Evolutionary conservation across 1,139 yeast species (phyloP).

Genomic region (Kurtzmaniella natalensis): DNA sequence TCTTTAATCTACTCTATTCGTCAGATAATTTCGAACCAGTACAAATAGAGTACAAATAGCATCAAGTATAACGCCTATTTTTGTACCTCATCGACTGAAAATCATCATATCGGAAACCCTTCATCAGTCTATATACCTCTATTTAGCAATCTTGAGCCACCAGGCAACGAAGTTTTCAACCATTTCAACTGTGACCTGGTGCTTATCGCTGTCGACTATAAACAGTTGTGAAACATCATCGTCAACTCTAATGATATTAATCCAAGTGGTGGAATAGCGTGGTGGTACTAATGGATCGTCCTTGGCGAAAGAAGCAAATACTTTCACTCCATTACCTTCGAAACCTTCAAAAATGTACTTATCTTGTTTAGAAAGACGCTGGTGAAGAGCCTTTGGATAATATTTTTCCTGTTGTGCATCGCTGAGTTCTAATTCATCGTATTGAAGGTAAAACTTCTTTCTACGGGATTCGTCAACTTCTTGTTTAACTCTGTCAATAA

Average conservation of each 20-base stretch:
- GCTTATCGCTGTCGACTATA: slow-evolving; percentile 31
- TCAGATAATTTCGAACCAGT: too few relatives aligned
- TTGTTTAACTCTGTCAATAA: slow-evolving; percentile 32
- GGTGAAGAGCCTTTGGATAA: slow-evolving; percentile 38
- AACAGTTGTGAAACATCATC: slow-evolving; percentile 23
- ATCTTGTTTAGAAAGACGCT: slow-evolving; percentile 27
- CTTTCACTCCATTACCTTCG: slow-evolving; percentile 26
- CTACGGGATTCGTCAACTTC: slow-evolving; percentile 11
- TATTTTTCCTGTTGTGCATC: slow-evolving; percentile 19
- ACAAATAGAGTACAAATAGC: too few relatives aligned
- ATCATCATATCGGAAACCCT: too few relatives aligned
- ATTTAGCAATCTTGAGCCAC: slow-evolving; percentile 21
- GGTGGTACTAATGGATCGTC: slow-evolving; percentile 38
- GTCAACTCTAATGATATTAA: slow-evolving; percentile 25
- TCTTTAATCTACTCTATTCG: too few relatives aligned
- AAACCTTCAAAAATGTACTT: slow-evolving; percentile 30
- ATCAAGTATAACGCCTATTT: too few relatives aligned
- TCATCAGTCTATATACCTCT: too few relatives aligned
- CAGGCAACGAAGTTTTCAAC: slow-evolving; percentile 29
- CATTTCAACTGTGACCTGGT: slow-evolving; percentile 35
- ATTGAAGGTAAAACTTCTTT: slow-evolving; percentile 29
- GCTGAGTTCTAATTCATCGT: slow-evolving; percentile 31
- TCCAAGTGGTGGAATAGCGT: slow-evolving; percentile 30
- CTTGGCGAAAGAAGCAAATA: slow-evolving; percentile 37
- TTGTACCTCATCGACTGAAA: too few relatives aligned